phyloP scores from a whole-genome alignment of 768 basidiomycete species.

The Trametes sanguinea region DNA sequence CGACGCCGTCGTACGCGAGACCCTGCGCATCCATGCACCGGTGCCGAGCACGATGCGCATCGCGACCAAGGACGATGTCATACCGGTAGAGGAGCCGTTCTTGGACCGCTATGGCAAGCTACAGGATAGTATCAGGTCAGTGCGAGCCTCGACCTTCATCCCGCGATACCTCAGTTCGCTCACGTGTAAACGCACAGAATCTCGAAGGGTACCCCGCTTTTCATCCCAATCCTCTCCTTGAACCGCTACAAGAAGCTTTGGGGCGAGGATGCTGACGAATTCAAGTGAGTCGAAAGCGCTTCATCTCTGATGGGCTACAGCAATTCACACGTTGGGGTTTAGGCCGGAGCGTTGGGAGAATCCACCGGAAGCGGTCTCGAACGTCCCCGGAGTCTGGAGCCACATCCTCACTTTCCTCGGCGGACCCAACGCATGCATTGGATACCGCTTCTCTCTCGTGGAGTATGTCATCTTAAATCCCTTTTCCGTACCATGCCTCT shows the following conservation, averaged over 20 bases:
- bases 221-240: constrained; percentile 55
- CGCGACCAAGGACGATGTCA: constrained; percentile 45
- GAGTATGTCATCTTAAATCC: constrained; percentile 46
- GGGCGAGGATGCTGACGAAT: constrained; percentile 63
- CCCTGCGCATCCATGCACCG: constrained; percentile 56
- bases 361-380: constrained; percentile 44
- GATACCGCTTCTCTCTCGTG: constrained; percentile 62
- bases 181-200: constrained; percentile 16
- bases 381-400: constrained; percentile 62
- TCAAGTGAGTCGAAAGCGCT: constrained; percentile 41
- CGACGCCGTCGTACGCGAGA: constrained; percentile 64
- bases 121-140: constrained; percentile 28
- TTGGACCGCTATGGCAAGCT: constrained; percentile 22
- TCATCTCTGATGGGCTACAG: not conserved
- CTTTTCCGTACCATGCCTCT: not conserved
- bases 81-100: constrained; percentile 48
- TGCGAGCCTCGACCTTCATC: constrained; percentile 41
- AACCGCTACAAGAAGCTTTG: constrained; percentile 57
- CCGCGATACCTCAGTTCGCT: not conserved
- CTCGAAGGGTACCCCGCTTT: constrained; percentile 32
- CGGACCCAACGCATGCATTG: constrained; percentile 66
- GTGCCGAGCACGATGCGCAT: constrained; percentile 53
- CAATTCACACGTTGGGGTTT: not conserved
- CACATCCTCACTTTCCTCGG: constrained; percentile 63
- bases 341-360: constrained; percentile 69